Evolutionary conservation across 306 rosid genomes (phyloP).

Genomic region (Citrullus amarus): DNA sequence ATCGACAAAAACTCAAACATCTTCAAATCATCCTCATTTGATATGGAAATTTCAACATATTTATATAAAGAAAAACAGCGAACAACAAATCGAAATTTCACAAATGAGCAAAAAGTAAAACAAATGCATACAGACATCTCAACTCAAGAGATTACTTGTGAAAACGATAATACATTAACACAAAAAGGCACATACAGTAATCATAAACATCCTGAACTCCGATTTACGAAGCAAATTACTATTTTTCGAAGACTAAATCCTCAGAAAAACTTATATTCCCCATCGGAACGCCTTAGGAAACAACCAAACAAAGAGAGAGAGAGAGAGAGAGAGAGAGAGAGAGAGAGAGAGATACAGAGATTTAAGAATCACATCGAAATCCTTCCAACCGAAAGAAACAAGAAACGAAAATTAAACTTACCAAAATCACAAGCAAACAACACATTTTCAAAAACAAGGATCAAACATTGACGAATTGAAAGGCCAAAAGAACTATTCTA

Average conservation of each 20-base stretch:
- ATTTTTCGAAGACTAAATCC: not conserved
- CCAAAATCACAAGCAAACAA: not conserved
- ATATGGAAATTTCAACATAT: not conserved
- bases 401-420: not conserved
- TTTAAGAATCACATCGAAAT: not conserved
- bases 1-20: conserved; percentile 6
- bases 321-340: not conserved
- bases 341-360: not conserved
- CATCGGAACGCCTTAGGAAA: not conserved
- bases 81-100: not conserved
- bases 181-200: not conserved
- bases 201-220: not conserved
- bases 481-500: not conserved
- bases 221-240: not conserved
- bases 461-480: not conserved
- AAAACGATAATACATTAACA: not conserved
- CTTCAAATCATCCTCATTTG: not conserved
- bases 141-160: not conserved
- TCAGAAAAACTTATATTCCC: not conserved
- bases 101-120: not conserved
- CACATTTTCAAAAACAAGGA: not conserved
- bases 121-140: not conserved
- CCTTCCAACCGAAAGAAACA: not conserved
- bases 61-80: not conserved
- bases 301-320: not conserved